phyloP scores from a whole-genome alignment of 345 rosid genomes.

The Eucalyptus erythrocorys region DNA sequence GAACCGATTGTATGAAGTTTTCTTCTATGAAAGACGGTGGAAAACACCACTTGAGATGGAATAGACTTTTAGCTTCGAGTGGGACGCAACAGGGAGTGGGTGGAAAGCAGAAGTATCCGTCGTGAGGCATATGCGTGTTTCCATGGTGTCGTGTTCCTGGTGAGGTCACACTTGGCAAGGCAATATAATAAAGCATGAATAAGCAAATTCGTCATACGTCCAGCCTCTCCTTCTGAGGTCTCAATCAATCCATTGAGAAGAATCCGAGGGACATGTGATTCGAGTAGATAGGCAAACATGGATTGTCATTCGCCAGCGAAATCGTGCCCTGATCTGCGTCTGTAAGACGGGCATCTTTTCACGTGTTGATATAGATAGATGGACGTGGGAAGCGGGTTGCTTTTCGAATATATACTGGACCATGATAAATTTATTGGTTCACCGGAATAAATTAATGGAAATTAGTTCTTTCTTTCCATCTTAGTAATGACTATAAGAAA shows the following conservation, averaged over 20 bases:
- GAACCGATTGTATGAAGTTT: neutral
- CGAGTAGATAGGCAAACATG: neutral
- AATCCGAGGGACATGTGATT: neutral
- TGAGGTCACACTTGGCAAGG: neutral
- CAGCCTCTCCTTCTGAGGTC: neutral
- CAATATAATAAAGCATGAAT: neutral
- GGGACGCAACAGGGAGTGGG: neutral
- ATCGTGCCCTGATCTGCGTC: neutral
- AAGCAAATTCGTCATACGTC: neutral
- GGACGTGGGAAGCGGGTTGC: neutral
- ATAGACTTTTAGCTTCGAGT: neutral
- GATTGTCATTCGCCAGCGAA: neutral
- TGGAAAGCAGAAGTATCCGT: neutral
- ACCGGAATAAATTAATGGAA: neutral
- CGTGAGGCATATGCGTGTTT: neutral
- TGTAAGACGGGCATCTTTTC: neutral
- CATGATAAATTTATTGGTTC: neutral
- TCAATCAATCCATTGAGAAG: neutral
- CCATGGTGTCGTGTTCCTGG: neutral
- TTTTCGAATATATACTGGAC: neutral
- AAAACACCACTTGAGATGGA: neutral
- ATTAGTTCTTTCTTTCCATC: neutral
- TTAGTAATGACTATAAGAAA: neutral
- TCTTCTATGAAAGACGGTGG: neutral
- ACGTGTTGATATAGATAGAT: neutral